A percentile compares a stretch with the other conserved stretches of the same genome.
Evolutionary conservation across 1,284 basidiomycete genomes (phyloP).

Genomic region (Exobasidium cylindrosporum): DNA sequence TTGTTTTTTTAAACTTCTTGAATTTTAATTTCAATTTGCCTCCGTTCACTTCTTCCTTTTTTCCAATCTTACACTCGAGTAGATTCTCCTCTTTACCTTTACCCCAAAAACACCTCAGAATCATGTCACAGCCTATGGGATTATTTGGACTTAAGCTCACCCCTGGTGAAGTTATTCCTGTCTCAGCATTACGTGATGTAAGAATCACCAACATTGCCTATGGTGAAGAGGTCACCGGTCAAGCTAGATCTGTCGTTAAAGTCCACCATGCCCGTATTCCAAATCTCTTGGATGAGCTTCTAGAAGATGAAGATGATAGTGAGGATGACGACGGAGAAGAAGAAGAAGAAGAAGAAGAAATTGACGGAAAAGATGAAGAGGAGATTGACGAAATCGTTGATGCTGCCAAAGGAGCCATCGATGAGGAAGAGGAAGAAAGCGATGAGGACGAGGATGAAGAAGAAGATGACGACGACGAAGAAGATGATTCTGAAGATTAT

Average conservation of each 20-base stretch:
- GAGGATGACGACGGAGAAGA: conserved; percentile 60
- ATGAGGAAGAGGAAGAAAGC: conserved; percentile 5
- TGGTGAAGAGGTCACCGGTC: conserved; percentile 66
- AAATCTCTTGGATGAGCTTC: conserved; percentile 41
- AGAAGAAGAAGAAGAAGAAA: conserved; percentile 56
- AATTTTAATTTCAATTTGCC: no score
- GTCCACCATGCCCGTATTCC: conserved; percentile 63
- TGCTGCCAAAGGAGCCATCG: not conserved
- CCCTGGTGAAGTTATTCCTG: conserved; percentile 65
- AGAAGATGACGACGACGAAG: conserved; percentile 58
- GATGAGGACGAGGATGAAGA: conserved; percentile 60
- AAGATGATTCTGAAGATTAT: conserved; percentile 28
- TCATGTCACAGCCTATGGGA: conserved; percentile 16
- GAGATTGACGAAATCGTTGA: conserved; percentile 64
- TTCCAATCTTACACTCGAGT: no score
- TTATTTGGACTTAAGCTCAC: conserved; percentile 57
- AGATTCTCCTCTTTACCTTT: not conserved
- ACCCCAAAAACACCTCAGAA: no score
- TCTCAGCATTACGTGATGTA: conserved; percentile 70
- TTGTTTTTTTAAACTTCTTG: no score
- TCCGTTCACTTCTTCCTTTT: not conserved
- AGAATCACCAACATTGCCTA: conserved; percentile 80
- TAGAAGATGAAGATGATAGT: conserved; percentile 58
- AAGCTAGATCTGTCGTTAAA: conserved; percentile 74
- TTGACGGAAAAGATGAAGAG: no score